These are phyloP conservation scores for Volvariella surrecta DNA, from an alignment of 1,284 basidiomycete genomes.

Conservation along the genomic window DNA sequence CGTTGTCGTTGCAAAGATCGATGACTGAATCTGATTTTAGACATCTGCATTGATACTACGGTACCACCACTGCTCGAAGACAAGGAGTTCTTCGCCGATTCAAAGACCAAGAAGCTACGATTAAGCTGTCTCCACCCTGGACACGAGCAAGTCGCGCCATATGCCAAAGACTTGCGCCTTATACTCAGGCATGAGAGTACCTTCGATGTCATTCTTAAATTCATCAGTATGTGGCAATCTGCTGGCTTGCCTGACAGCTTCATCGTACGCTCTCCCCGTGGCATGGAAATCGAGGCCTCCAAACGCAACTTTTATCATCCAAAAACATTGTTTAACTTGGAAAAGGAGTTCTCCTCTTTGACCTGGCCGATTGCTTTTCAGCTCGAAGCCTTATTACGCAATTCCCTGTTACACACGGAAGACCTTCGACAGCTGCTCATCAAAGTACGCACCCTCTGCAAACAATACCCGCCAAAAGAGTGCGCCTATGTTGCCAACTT, in stretches of 20 bases:
- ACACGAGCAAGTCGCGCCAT: constrained; percentile 50
- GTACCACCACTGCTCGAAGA: constrained; percentile 9
- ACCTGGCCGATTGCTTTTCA: constrained; percentile 64
- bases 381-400: constrained; percentile 54
- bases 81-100: constrained; percentile 12
- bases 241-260: constrained; percentile 37
- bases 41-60: constrained; percentile 15
- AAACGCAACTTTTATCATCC: constrained; percentile 39
- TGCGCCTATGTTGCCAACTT: constrained; percentile 31
- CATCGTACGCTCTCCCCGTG: constrained; percentile 19
- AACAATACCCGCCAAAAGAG: constrained; percentile 16
- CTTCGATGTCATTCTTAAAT: constrained; percentile 33
- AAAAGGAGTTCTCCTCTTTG: constrained; percentile 31
- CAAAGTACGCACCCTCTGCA: constrained; percentile 31
- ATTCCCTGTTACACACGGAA: constrained; percentile 45
- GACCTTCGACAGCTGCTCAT: constrained; percentile 41
- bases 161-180: constrained; percentile 58
- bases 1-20: constrained; percentile 1
- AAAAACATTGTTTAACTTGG: constrained; percentile 36
- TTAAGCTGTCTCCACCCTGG: constrained; percentile 44
- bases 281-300: constrained; percentile 34
- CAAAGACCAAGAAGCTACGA: constrained; percentile 24
- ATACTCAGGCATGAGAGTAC: constrained; percentile 35
- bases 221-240: constrained; percentile 41
- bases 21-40: constrained; percentile 19